These are phyloP conservation scores for Boletellus emodensis DNA, from an alignment of 768 basidiomycete genomes.

Conservation along the genomic window DNA sequence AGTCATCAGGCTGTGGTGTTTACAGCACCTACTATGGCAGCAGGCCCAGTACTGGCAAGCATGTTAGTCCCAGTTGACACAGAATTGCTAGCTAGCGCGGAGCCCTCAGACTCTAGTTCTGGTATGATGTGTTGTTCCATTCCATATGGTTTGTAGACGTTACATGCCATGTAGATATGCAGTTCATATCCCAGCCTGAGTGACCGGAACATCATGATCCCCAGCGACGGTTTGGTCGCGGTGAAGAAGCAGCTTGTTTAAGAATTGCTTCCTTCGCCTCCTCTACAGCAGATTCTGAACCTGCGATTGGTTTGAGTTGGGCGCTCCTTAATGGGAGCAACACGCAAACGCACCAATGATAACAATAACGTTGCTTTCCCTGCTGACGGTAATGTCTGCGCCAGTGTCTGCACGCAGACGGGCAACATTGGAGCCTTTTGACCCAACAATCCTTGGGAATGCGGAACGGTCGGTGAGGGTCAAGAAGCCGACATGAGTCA, in stretches of 20 bases:
- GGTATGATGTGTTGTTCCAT: constrained; percentile 12
- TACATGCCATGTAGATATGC: constrained; percentile 27
- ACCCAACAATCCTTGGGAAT: constrained; percentile 92
- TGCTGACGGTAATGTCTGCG: constrained; percentile 87
- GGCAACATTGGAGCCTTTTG: constrained; percentile 86
- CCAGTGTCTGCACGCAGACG: constrained; percentile 86
- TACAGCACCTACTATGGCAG: no score
- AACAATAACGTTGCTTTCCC: constrained; percentile 82
- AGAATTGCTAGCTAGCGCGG: no score
- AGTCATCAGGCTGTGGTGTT: no score
- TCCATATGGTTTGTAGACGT: constrained; percentile 25
- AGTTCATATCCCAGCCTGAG: neutral
- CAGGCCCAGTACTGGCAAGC: no score
- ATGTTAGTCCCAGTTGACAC: no score
- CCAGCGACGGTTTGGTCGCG: constrained; percentile 22
- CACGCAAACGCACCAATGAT: constrained; percentile 61
- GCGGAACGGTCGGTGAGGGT: constrained; percentile 75
- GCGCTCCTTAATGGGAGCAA: neutral
- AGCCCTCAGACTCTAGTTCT: neutral
- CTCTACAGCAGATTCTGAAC: constrained; percentile 61
- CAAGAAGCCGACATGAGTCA: constrained; percentile 81
- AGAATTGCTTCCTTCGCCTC: constrained; percentile 78
- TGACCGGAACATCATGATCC: neutral
- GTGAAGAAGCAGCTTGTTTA: constrained; percentile 43
- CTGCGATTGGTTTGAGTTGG: constrained; percentile 35